Conservation (phyloP, 352 stramenopile species). For the Globisporangium paddicum region DNA sequence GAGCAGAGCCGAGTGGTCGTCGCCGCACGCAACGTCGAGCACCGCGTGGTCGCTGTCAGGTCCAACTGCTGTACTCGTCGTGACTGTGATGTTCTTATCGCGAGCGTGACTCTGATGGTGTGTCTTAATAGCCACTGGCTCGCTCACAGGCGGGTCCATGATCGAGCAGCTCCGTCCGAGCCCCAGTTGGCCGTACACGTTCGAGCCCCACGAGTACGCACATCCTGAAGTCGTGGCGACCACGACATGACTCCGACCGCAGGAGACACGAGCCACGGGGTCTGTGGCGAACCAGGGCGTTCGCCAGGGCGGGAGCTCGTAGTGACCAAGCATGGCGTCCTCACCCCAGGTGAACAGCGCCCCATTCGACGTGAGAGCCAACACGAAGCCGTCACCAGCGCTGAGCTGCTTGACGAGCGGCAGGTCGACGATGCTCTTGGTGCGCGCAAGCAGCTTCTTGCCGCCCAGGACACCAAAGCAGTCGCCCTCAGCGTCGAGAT, state of each 20-base stretch:
- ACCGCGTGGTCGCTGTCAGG: background rate
- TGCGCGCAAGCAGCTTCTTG: conserved; percentile 33
- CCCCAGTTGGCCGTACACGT: conserved; percentile 65
- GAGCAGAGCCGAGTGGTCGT: conserved; percentile 64
- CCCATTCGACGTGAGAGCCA: conserved; percentile 25
- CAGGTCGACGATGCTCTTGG: conserved; percentile 42
- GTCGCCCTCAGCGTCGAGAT: conserved; percentile 33
- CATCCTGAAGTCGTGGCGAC: conserved; percentile 18
- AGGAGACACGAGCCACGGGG: conserved; percentile 30
- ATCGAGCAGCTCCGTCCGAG: conserved; percentile 16
- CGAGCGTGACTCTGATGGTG: background rate
- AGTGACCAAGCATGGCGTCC: background rate
- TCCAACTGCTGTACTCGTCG: too few species aligned
- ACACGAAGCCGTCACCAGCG: conserved; percentile 27
- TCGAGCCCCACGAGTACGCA: conserved; percentile 61
- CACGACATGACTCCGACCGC: conserved; percentile 40
- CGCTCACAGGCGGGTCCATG: conserved; percentile 14
- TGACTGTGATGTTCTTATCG: too few species aligned
- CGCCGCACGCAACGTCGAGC: conserved; percentile 54
- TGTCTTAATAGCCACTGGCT: conserved; percentile 14
- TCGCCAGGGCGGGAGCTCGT: conserved; percentile 13
- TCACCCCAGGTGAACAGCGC: conserved; percentile 38
- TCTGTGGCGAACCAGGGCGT: conserved; percentile 17
- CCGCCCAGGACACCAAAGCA: conserved; percentile 45
- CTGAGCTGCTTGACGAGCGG: conserved; percentile 28